A percentile compares a stretch with the other conserved stretches of the same genome.
Conservation (phyloP, 2,329 filamentous ascomycete species). For the Trichothecium roseum region DNA sequence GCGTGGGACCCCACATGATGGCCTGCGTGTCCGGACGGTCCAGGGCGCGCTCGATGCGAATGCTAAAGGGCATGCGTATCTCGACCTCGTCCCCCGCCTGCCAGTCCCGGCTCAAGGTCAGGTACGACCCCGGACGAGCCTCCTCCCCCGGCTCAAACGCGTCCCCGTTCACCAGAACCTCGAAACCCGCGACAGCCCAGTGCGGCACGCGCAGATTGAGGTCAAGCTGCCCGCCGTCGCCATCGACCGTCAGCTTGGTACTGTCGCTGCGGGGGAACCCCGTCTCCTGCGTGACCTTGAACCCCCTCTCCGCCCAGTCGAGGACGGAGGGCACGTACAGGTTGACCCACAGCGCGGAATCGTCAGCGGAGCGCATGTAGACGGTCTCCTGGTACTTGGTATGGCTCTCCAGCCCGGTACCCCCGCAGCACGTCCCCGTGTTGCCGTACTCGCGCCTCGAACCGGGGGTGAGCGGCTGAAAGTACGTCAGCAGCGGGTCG, state of each 20-base stretch:
- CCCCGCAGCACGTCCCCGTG: constrained; percentile 21
- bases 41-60: constrained; percentile 17
- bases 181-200: constrained; percentile 16
- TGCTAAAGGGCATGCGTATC: constrained; percentile 17
- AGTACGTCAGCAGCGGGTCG: constrained; percentile 20
- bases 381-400: constrained; percentile 23
- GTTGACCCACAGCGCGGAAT: constrained; percentile 19
- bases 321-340: constrained; percentile 19
- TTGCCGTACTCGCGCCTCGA: constrained; percentile 17
- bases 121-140: constrained; percentile 14
- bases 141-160: constrained; percentile 5
- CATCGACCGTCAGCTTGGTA: constrained; percentile 15
- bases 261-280: constrained; percentile 15
- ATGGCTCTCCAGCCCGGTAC: constrained; percentile 21
- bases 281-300: constrained; percentile 17
- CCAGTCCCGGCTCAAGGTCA: constrained; percentile 18
- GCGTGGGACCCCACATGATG: constrained; percentile 18
- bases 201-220: constrained; percentile 19
- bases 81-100: constrained; percentile 16
- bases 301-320: constrained; percentile 16
- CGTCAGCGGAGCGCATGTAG: constrained; percentile 20
- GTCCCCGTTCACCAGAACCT: constrained; percentile 16
- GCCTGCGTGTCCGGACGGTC: constrained; percentile 21
- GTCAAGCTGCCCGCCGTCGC: constrained; percentile 15
- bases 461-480: constrained; percentile 18